These are phyloP conservation scores for Gossypium anomalum DNA, from an alignment of 345 rosid species.

Conservation along the genomic window DNA sequence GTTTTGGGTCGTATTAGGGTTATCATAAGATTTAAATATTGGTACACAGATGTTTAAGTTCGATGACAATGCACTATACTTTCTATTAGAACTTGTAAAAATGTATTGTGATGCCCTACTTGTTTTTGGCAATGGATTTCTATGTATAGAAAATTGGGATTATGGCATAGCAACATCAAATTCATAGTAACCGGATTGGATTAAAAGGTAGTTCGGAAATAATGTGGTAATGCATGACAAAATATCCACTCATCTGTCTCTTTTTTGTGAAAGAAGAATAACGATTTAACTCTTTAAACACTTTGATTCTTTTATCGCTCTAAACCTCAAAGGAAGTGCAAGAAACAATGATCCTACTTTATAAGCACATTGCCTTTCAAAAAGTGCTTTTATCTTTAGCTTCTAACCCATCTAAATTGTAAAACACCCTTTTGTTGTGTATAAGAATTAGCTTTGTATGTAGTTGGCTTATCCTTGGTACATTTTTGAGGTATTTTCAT, in stretches of 20 bases:
- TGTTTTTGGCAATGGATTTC: not conserved
- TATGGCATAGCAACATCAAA: not conserved
- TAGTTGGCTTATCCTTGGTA: not conserved
- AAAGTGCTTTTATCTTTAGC: not conserved
- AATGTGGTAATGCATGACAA: not conserved
- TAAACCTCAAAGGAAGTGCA: constrained; percentile 5
- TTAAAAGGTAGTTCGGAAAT: not conserved
- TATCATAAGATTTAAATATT: not conserved
- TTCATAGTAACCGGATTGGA: not conserved
- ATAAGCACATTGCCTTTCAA: not conserved
- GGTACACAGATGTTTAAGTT: not conserved
- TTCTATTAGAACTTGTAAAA: not conserved
- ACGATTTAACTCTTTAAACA: not conserved
- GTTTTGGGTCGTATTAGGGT: not conserved
- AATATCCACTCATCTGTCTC: not conserved
- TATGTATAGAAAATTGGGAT: not conserved
- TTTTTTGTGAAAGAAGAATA: not conserved
- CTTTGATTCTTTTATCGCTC: not conserved
- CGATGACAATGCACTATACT: not conserved
- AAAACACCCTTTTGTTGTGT: not conserved
- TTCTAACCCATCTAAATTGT: not conserved
- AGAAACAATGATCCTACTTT: not conserved
- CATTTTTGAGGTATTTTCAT: not conserved
- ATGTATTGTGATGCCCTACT: not conserved
- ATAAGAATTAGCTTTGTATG: not conserved